Conservation (phyloP, 345 rosid species). For the Gossypioides kirkii region DNA sequence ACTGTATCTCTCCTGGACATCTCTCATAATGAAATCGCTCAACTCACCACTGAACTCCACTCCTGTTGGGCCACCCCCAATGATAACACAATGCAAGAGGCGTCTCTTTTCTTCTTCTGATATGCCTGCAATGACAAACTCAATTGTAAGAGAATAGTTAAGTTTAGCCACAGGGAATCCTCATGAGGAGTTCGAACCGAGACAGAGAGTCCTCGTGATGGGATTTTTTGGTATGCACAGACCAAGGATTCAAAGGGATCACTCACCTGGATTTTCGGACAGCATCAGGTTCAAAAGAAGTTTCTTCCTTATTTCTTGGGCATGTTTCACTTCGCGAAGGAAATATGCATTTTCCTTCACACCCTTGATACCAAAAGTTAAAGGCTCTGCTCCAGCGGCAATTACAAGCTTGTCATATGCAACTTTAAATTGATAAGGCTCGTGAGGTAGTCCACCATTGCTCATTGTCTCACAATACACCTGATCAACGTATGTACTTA, state of each 20-base stretch:
- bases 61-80: constrained; percentile 99
- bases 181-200: background rate
- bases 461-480: constrained; percentile 76
- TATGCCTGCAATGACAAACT: constrained; percentile 42
- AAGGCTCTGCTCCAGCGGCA: constrained; percentile 87
- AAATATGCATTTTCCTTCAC: constrained; percentile 83
- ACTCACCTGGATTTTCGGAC: constrained; percentile 74
- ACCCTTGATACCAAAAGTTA: constrained; percentile 87
- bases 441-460: constrained; percentile 36
- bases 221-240: background rate
- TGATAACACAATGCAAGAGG: constrained; percentile 77
- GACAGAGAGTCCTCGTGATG: background rate
- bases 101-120: constrained; percentile 72
- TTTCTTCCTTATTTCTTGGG: constrained; percentile 88
- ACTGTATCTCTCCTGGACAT: constrained; percentile 60
- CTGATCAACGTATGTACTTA: constrained; percentile 28
- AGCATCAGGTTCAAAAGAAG: constrained; percentile 94
- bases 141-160: background rate
- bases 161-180: background rate
- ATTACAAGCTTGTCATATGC: constrained; percentile 88
- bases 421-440: constrained; percentile 76
- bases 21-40: constrained; percentile 92
- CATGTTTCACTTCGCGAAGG: constrained; percentile 89
- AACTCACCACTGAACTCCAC: constrained; percentile 93
- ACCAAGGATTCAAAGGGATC: background rate